Conservation (phyloP, 2,329 filamentous ascomycete species). For the Fusarium veterinarium region DNA sequence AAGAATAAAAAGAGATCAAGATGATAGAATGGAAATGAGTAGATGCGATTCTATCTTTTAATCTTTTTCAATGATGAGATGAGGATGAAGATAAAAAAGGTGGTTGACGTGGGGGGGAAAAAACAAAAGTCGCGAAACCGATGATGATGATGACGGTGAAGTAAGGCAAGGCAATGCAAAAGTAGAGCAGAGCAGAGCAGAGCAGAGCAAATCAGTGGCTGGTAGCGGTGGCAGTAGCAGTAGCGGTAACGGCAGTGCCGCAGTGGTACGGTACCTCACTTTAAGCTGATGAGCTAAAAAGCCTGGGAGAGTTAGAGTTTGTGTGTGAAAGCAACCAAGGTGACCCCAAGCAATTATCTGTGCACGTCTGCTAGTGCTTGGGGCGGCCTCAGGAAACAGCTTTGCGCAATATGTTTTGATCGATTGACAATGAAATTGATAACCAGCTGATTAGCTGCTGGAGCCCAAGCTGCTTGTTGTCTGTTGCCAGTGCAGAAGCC, state of each 20-base stretch:
- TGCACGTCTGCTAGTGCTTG: constrained; percentile 22
- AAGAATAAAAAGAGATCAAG: not conserved
- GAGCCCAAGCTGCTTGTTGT: constrained; percentile 24
- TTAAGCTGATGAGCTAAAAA: constrained; percentile 1
- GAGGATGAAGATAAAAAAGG: constrained; percentile 5
- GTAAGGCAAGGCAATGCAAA: not conserved
- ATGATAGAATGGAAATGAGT: constrained; percentile 5
- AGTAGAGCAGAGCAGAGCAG: not conserved
- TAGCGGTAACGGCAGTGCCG: constrained; percentile 12
- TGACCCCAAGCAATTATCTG: constrained; percentile 22
- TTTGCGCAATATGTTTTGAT: constrained; percentile 6
- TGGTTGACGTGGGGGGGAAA: constrained; percentile 10
- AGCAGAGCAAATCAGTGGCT: constrained; percentile 3
- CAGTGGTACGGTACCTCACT: constrained; percentile 10
- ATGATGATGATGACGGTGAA: constrained; percentile 34
- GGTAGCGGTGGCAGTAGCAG: constrained; percentile 10
- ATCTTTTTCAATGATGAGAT: constrained; percentile 25
- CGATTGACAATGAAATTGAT: constrained; percentile 6
- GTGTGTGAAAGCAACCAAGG: not conserved
- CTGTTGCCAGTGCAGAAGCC: constrained; percentile 4
- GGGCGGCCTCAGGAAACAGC: constrained; percentile 19
- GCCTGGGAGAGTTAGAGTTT: not conserved
- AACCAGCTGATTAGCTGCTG: not conserved
- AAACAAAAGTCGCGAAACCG: constrained; percentile 22
- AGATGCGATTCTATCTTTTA: constrained; percentile 26